Base-by-base conservation (phyloP, 2,329 filamentous ascomycete species). In the Dactylonectria macrodidyma region DNA sequence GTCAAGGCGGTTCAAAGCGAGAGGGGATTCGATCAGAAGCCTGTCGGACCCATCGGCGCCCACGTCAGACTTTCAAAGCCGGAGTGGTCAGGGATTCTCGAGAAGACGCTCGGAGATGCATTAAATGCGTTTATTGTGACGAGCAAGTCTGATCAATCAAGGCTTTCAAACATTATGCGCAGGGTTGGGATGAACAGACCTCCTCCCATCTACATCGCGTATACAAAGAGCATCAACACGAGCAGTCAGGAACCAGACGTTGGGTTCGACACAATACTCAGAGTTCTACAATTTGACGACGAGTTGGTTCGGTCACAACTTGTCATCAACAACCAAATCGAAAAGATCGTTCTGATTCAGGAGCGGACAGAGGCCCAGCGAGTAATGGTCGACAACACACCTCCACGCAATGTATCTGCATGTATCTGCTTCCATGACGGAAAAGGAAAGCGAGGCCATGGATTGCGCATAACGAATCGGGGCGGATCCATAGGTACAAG, bases 101-200 rank as follows among this genome's bases (percentile, higher is more conserved):
- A 99, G 78, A 92, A 88, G 69, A 89, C 89, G 1, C 87, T 97
- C 52, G 93, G 93, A n/a, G 81, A 80, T 3, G 85, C 83, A 0
- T 83, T 98, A 36, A 92, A 90, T 69, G 90, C 89, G 1, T 99
- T 98, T 76, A 88, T 97, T 58, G 95, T 98, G 48, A 91, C 89
- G 6, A 94, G 85, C 79, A 94, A 93, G 75, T 81, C 85, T 12
- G 96, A 99, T 77, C 91, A 94, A 78, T 85, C 86, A n/a, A 85
- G 89, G 7, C 84, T 99, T 3, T 87, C 85, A 16, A 79, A 79
- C 3, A 81, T 97, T 71, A 92, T 97, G 86, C 87, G 87, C 46
- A 84, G 83, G 59, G 77, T 87, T 3, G 82, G 84, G 7, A 94
- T 97, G 73, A 78, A 66, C 52, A 79, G 65, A 51, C 72, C 75